phyloP scores from a whole-genome alignment of 2,329 filamentous ascomycete genomes.

The Metarhizium anisopliae region DNA sequence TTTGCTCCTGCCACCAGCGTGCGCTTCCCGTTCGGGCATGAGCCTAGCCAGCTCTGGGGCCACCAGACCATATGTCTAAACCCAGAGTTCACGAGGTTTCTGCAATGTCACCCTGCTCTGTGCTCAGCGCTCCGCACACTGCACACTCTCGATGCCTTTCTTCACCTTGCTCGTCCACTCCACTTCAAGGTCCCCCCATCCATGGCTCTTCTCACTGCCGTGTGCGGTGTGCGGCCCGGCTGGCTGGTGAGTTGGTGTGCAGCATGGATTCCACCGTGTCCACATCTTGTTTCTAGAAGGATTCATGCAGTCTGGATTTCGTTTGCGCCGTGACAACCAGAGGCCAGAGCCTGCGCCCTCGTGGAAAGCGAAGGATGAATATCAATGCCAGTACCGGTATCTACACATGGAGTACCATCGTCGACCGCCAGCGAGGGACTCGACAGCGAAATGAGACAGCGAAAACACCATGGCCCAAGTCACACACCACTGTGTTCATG shows the following conservation, averaged over 20 bases:
- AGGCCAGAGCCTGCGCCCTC: too few relatives aligned
- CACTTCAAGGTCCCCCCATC: background rate
- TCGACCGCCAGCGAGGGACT: background rate
- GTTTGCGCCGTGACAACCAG: too few relatives aligned
- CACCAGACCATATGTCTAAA: too few relatives aligned
- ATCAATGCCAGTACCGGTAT: too few relatives aligned
- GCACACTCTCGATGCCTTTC: background rate
- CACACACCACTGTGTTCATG: conserved; percentile 2
- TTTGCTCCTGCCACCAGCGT: background rate
- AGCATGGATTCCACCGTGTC: background rate
- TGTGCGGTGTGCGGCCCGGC: background rate
- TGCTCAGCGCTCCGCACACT: too few relatives aligned
- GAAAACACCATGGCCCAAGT: background rate
- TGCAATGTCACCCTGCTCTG: background rate
- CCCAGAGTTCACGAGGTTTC: background rate
- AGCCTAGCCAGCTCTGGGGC: too few relatives aligned
- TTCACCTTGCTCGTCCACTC: background rate
- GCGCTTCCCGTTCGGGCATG: background rate
- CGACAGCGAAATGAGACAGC: background rate
- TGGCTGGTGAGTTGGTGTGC: background rate
- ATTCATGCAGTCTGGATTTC: background rate
- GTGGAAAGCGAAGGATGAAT: too few relatives aligned
- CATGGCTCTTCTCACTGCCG: background rate
- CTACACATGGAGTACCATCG: background rate
- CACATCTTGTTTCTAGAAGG: background rate